Evolutionary conservation across 2,329 filamentous ascomycete genomes (phyloP).

Genomic region (Fusarium oligoseptatum): DNA sequence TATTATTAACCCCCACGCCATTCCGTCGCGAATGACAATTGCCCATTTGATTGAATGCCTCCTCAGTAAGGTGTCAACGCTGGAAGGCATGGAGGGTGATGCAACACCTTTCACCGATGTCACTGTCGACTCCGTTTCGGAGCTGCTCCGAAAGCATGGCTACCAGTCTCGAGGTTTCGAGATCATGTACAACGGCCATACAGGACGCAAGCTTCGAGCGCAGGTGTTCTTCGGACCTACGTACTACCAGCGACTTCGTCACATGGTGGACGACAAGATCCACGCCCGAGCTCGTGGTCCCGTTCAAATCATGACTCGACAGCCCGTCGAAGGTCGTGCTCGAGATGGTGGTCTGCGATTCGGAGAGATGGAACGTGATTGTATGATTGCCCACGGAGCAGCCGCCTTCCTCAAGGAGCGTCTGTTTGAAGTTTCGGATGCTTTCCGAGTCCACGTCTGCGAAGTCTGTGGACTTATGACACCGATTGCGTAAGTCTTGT

Average conservation of each 20-base stretch:
- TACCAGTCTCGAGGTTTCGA: conserved; percentile 98
- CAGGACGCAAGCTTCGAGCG: conserved; percentile 90
- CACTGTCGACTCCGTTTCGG: conserved; percentile 93
- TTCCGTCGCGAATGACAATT: conserved; percentile 99
- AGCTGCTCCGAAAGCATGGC: conserved; percentile 86
- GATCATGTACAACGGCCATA: conserved; percentile 99
- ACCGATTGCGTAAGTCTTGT: conserved; percentile 88
- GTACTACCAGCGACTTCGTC: conserved; percentile 97
- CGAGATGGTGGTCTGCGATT: conserved; percentile 98
- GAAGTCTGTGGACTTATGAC: conserved; percentile 99
- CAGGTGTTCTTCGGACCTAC: conserved; percentile 98
- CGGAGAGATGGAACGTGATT: conserved; percentile 99
- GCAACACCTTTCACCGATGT: conserved; percentile 98
- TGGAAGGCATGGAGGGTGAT: conserved; percentile 95
- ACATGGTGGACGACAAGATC: conserved; percentile 99
- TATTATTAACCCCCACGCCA: conserved; percentile 99
- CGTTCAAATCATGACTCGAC: conserved; percentile 95
- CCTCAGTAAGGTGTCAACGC: conserved; percentile 92
- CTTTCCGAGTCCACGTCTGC: conserved; percentile 97
- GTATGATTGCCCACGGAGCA: conserved; percentile 99
- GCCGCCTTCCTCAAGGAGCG: conserved; percentile 97
- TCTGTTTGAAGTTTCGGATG: conserved; percentile 96
- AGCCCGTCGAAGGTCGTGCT: conserved; percentile 98
- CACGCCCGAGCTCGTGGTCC: conserved; percentile 98
- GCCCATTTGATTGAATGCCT: conserved; percentile 99